A percentile compares a stretch with the other conserved stretches of the same genome.
Evolutionary conservation across 1,139 yeast species (phyloP).

Genomic region (Blastobotrys malaysiensis): DNA sequence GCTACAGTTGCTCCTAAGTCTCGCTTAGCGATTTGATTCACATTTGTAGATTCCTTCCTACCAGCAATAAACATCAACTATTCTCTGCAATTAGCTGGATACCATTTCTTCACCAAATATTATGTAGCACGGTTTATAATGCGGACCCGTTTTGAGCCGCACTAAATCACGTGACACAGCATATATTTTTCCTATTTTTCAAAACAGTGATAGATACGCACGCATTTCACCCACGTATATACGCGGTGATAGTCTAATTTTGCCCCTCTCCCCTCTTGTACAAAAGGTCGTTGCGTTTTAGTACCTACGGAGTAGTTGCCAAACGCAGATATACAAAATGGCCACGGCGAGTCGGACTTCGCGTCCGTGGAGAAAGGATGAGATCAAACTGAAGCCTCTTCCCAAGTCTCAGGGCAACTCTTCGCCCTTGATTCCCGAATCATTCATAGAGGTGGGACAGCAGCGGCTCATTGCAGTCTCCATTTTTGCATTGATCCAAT

Average conservation of each 20-base stretch:
- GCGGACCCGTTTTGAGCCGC: too few relatives aligned
- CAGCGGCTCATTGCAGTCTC: conserved; percentile 66
- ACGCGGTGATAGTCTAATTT: not conserved
- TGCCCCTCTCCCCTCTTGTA: not conserved
- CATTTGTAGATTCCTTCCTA: too few relatives aligned
- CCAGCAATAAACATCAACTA: too few relatives aligned
- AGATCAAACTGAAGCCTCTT: not conserved
- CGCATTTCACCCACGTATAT: not conserved
- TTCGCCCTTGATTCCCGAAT: conserved; percentile 32
- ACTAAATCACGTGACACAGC: not conserved
- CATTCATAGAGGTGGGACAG: conserved; percentile 62
- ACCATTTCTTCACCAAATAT: too few relatives aligned
- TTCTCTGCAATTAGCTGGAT: too few relatives aligned
- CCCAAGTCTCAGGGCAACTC: not conserved
- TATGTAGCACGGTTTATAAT: too few relatives aligned
- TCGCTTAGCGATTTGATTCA: too few relatives aligned
- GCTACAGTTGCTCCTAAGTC: too few relatives aligned
- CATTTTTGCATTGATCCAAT: conserved; percentile 66
- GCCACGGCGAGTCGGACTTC: not conserved
- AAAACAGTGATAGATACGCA: not conserved
- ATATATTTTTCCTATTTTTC: not conserved
- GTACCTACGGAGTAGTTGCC: not conserved
- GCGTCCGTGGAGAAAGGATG: not conserved
- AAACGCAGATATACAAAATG: not conserved
- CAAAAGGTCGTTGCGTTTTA: not conserved